Evolutionary conservation across 2,329 filamentous ascomycete genomes (phyloP).

Genomic region (Alternaria arbusti): DNA sequence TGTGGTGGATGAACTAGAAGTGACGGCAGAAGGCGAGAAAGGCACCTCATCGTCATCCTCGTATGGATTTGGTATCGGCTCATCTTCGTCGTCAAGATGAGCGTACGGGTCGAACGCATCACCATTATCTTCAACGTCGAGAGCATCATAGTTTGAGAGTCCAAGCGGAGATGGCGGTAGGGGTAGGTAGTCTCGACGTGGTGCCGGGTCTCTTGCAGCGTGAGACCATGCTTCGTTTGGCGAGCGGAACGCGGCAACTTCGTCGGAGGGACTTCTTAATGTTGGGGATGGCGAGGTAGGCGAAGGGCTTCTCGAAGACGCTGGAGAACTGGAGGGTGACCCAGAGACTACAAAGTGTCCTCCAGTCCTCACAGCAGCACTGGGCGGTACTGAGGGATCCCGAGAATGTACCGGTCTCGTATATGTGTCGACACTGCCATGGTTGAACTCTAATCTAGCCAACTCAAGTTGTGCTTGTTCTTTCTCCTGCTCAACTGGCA

Average conservation of each 20-base stretch:
- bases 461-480: slow-evolving; percentile 42
- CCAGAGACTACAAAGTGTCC: slow-evolving; percentile 22
- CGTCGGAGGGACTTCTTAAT: slow-evolving; percentile 3
- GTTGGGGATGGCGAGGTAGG: slow-evolving; percentile 21
- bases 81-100: slow-evolving; percentile 40
- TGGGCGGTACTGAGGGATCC: slow-evolving; percentile 19
- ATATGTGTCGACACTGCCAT: slow-evolving; percentile 41
- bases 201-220: slow-evolving; percentile 22
- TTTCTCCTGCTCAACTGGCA: slow-evolving; percentile 38
- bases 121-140: slow-evolving; percentile 46
- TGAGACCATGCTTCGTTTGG: slow-evolving; percentile 43
- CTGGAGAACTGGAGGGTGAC: slow-evolving; percentile 21
- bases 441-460: slow-evolving; percentile 38
- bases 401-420: slow-evolving; percentile 32
- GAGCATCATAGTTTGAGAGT: slow-evolving; percentile 53
- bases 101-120: slow-evolving; percentile 36
- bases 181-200: slow-evolving; percentile 38
- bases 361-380: slow-evolving; percentile 17
- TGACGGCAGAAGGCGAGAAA: slow-evolving; percentile 22
- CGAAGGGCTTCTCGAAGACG: slow-evolving; percentile 27
- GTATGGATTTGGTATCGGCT: slow-evolving; percentile 10
- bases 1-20: slow-evolving; percentile 10
- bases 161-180: slow-evolving; percentile 48
- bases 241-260: slow-evolving; percentile 23
- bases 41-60: slow-evolving; percentile 20